These are phyloP conservation scores for Malbranchea cinnamomea DNA, from an alignment of 2,329 filamentous ascomycete genomes.

Conservation along the genomic window DNA sequence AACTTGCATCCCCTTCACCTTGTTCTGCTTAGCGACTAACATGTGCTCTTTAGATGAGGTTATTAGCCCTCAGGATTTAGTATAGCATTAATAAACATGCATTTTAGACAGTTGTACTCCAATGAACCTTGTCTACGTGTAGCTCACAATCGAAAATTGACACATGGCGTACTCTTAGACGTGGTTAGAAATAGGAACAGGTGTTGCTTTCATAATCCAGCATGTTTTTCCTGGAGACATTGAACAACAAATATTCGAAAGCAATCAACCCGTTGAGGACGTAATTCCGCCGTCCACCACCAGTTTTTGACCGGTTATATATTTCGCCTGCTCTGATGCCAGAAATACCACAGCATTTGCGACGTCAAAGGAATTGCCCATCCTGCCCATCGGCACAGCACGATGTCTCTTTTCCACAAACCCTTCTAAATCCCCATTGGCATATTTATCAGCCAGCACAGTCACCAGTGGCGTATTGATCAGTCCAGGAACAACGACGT, in stretches of 20 bases:
- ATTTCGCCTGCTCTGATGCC: conserved; percentile 42
- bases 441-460: conserved; percentile 32
- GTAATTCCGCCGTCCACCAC: conserved; percentile 32
- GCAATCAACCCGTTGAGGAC: conserved; percentile 3
- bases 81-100: too few relatives aligned
- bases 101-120: too few relatives aligned
- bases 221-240: too few relatives aligned
- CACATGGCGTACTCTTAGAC: too few relatives aligned
- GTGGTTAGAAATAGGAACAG: too few relatives aligned
- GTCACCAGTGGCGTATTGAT: conserved; percentile 41
- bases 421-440: conserved; percentile 32
- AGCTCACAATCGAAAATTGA: too few relatives aligned
- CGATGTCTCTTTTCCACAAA: conserved; percentile 37
- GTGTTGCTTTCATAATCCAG: too few relatives aligned
- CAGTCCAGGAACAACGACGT: conserved; percentile 41
- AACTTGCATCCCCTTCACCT: too few relatives aligned
- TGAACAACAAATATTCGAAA: not conserved
- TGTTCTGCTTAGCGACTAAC: too few relatives aligned
- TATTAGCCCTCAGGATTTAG: too few relatives aligned
- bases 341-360: conserved; percentile 43
- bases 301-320: conserved; percentile 44
- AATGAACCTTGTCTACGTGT: too few relatives aligned
- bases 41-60: too few relatives aligned
- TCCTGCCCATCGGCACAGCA: conserved; percentile 40
- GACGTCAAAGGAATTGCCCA: conserved; percentile 47